A percentile compares a stretch with the other conserved stretches of the same genome.
These are phyloP conservation scores for Verticillium albo-atrum DNA, from an alignment of 2,329 filamentous ascomycete species.

Conservation along the genomic window DNA sequence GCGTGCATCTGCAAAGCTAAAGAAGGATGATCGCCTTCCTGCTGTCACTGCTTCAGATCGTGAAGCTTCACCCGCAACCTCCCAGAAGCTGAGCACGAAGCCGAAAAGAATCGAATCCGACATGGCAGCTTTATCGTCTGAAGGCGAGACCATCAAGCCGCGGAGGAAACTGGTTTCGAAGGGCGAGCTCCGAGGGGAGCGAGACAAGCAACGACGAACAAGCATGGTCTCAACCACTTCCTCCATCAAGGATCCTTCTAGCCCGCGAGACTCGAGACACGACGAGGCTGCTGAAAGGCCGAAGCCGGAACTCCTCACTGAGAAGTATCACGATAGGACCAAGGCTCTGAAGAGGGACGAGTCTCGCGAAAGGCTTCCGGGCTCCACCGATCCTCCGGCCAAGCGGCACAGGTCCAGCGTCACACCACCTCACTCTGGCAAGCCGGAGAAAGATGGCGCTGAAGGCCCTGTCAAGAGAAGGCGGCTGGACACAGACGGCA, in stretches of 20 bases:
- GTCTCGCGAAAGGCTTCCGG: conserved; percentile 49
- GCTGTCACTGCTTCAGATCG: conserved; percentile 46
- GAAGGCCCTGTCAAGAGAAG: conserved; percentile 52
- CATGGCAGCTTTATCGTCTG: conserved; percentile 45
- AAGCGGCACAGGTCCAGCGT: conserved; percentile 57
- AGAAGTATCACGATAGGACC: conserved; percentile 56
- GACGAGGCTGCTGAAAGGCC: conserved; percentile 47
- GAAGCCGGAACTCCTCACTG: conserved; percentile 36
- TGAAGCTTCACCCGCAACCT: conserved; percentile 43
- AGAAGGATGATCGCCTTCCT: conserved; percentile 49
- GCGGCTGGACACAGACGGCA: conserved; percentile 49
- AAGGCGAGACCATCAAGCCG: conserved; percentile 54
- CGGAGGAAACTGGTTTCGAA: conserved; percentile 61
- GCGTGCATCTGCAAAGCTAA: conserved; percentile 47
- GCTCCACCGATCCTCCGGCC: conserved; percentile 44
- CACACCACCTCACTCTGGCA: conserved; percentile 51
- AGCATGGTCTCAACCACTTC: conserved; percentile 55
- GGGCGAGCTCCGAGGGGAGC: conserved; percentile 55
- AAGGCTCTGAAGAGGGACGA: conserved; percentile 59
- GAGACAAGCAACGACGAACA: conserved; percentile 53
- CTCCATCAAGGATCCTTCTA: conserved; percentile 46
- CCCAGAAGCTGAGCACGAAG: conserved; percentile 44
- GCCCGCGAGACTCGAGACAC: conserved; percentile 43
- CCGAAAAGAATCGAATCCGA: conserved; percentile 52
- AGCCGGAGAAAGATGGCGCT: conserved; percentile 46